These are phyloP conservation scores for Sanghuangporus weigelae DNA, from an alignment of 1,284 basidiomycete genomes.

Conservation along the genomic window DNA sequence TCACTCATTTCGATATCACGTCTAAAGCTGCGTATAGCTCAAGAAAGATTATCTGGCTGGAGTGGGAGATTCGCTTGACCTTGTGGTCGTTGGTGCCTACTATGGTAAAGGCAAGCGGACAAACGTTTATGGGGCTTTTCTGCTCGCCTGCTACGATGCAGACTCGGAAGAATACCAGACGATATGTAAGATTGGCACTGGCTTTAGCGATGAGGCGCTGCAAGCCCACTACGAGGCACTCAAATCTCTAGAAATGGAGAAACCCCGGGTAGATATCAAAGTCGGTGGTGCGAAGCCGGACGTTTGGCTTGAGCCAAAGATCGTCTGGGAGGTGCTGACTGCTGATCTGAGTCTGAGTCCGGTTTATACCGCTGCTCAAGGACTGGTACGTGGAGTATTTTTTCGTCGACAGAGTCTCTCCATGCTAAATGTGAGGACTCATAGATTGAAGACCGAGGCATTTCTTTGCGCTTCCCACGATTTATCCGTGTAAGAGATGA, in stretches of 20 bases:
- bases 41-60: slow-evolving; percentile 99
- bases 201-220: slow-evolving; percentile 91
- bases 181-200: slow-evolving; percentile 98
- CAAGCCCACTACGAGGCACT: slow-evolving; percentile 81
- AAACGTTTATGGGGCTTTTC: slow-evolving; percentile 92
- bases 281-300: slow-evolving; percentile 90
- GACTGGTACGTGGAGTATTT: slow-evolving; percentile 57
- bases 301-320: slow-evolving; percentile 90
- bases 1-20: background rate
- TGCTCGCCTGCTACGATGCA: slow-evolving; percentile 90
- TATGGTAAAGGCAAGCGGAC: slow-evolving; percentile 98
- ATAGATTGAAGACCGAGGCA: slow-evolving; percentile 82
- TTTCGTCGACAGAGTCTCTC: slow-evolving; percentile 6
- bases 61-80: slow-evolving; percentile 94
- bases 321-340: slow-evolving; percentile 98
- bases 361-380: slow-evolving; percentile 95
- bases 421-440: background rate
- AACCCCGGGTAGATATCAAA: slow-evolving; percentile 74
- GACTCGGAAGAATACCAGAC: slow-evolving; percentile 92
- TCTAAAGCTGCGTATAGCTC: slow-evolving; percentile 46
- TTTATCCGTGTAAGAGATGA: slow-evolving; percentile 93
- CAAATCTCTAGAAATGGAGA: slow-evolving; percentile 69
- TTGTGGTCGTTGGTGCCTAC: slow-evolving; percentile 96
- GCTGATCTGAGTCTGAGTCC: slow-evolving; percentile 97
- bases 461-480: slow-evolving; percentile 93